Base-by-base conservation (phyloP, 2,329 filamentous ascomycete genomes). In the Trichoderma guizhouense region DNA sequence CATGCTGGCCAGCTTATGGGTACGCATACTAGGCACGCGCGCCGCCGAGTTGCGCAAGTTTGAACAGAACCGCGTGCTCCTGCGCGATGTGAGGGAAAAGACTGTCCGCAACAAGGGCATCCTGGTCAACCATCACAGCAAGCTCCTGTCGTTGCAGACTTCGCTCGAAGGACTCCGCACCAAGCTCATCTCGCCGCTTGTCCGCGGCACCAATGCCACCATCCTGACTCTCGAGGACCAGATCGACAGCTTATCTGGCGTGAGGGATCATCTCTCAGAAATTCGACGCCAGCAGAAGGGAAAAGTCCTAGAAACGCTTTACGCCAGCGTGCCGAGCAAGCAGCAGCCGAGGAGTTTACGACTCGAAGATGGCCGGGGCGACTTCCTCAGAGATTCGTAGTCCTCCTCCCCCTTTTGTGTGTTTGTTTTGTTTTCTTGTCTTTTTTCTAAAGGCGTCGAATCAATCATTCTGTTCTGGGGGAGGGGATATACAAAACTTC, bases 51-150 rank as follows among this genome's bases (percentile, higher is more conserved):
- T 97, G n/a, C 89, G 90, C 79, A 98, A 98, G 81, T 98, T 94
- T 81, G 94, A 97, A 80, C 93, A 93, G 82, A 98, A 98, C 84
- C 91, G 92, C 74, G 87, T 90, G 64, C 86, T 98, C 1, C 88
- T 98, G 28, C 88, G 87, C 64, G 92, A 91, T 75, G 92, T 98
- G 71, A 90, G 94, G 74, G 89, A 92, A 72, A 92, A 92, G 77
- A 97, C 95, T 1, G 90, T 97, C 28, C 89, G 90, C 73, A 97
- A 98, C 83, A 98, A 98, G 82, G 89, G 90, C 74, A 87, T 97
- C 43, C 87, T 98, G 9, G 90, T 96, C 74, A 92, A 94, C 77
- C 95, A 98, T 81, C 96, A 97, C 77, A 90, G 92, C 73, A 92
- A 93, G 74, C 88, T 98, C 51, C 86, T 96, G 69, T 92, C 92